phyloP scores from a whole-genome alignment of 2,329 filamentous ascomycete species.

The Chaetomiaceae sp. region DNA sequence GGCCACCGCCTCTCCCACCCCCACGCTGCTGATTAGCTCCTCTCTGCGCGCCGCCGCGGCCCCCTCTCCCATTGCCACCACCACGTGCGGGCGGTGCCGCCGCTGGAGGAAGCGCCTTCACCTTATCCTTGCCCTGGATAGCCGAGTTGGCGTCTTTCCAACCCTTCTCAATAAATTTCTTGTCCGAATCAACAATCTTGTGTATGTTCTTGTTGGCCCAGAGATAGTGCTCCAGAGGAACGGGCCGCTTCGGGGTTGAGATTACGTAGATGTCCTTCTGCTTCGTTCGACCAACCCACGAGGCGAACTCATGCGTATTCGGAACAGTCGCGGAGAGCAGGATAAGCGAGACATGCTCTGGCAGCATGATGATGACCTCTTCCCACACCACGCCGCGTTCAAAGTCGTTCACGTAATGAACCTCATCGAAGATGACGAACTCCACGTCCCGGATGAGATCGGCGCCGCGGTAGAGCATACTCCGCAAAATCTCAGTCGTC shows the following conservation, averaged over 20 bases:
- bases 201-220: slow-evolving; percentile 91
- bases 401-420: slow-evolving; percentile 96
- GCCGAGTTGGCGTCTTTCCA: slow-evolving; percentile 92
- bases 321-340: slow-evolving; percentile 93
- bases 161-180: slow-evolving; percentile 83
- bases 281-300: slow-evolving; percentile 96
- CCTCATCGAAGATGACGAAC: slow-evolving; percentile 98
- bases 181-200: slow-evolving; percentile 92
- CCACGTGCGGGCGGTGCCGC: slow-evolving; percentile 40
- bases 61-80: slow-evolving; percentile 46
- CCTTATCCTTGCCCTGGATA: slow-evolving; percentile 76
- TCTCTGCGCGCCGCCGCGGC: slow-evolving; percentile 45
- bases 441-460: slow-evolving; percentile 96
- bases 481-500: slow-evolving; percentile 96
- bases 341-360: slow-evolving; percentile 93
- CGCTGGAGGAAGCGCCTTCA: slow-evolving; percentile 44
- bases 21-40: slow-evolving; percentile 45
- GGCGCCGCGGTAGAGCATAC: slow-evolving; percentile 95
- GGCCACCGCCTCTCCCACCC: slow-evolving; percentile 48
- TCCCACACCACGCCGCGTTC: slow-evolving; percentile 98
- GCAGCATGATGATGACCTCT: slow-evolving; percentile 99
- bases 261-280: slow-evolving; percentile 99
- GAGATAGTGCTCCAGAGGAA: slow-evolving; percentile 91
- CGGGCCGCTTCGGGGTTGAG: slow-evolving; percentile 89
- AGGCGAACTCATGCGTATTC: slow-evolving; percentile 96